phyloP scores from a whole-genome alignment of 2,329 filamentous ascomycete species.

The Epichloe aotearoae region DNA sequence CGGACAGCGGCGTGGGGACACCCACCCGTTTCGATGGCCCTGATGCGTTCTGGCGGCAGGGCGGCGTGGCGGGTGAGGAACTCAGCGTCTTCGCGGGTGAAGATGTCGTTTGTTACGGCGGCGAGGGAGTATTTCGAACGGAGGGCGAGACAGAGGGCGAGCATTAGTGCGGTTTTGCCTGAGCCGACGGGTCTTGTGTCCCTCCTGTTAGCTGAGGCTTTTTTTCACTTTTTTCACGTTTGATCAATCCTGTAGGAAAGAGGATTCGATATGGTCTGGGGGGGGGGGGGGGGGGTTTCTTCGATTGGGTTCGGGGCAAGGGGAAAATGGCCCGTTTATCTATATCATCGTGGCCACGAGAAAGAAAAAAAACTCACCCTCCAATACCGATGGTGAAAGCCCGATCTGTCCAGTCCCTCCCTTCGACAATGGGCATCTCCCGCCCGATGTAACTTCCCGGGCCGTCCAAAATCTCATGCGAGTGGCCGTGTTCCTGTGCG shows the following conservation, averaged over 20 bases:
- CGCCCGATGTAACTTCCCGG: slow-evolving; percentile 81
- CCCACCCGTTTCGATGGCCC: slow-evolving; percentile 93
- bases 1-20: slow-evolving; percentile 95
- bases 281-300: no score
- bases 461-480: slow-evolving; percentile 87
- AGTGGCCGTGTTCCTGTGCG: slow-evolving; percentile 73
- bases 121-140: slow-evolving; percentile 75
- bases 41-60: slow-evolving; percentile 70
- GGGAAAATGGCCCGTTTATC: neutral
- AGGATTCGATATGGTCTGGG: no score
- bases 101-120: slow-evolving; percentile 97
- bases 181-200: slow-evolving; percentile 78
- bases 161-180: slow-evolving; percentile 94
- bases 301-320: no score
- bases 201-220: no score
- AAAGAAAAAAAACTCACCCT: slow-evolving; percentile 45
- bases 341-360: neutral
- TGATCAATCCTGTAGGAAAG: no score
- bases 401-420: slow-evolving; percentile 73
- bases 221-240: no score
- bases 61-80: slow-evolving; percentile 83
- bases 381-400: slow-evolving; percentile 97
- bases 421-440: slow-evolving; percentile 88
- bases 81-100: slow-evolving; percentile 94
- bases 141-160: slow-evolving; percentile 76